Conservation (phyloP, 148 eudicot species). For the Rhododendron vialii region DNA sequence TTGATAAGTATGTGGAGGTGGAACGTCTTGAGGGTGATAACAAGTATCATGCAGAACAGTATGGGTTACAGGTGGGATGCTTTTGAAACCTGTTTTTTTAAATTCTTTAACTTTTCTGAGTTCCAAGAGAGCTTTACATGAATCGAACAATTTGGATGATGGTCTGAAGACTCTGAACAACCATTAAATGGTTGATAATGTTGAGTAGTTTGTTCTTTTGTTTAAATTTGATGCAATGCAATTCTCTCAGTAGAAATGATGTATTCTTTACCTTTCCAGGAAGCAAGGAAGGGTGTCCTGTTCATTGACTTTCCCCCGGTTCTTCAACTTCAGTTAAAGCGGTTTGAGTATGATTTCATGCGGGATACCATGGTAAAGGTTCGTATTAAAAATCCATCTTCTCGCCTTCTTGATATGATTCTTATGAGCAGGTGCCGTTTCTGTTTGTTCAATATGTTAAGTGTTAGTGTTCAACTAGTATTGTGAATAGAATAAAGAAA, state of each 20-base stretch:
- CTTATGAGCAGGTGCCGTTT: not conserved
- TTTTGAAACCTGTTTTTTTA: not conserved
- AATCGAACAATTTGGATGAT: not conserved
- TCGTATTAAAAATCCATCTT: slow-evolving; percentile 7
- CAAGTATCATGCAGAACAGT: slow-evolving; percentile 83
- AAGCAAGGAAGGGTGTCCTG: slow-evolving; percentile 84
- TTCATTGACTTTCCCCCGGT: slow-evolving; percentile 90
- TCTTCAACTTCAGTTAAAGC: slow-evolving; percentile 81
- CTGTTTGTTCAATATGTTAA: not conserved
- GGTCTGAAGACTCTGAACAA: not conserved
- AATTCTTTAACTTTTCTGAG: not conserved
- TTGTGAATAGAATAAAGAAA: not conserved
- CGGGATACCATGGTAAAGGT: slow-evolving; percentile 88
- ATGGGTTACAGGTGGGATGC: slow-evolving; percentile 76
- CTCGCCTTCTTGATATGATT: not conserved
- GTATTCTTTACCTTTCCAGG: slow-evolving; percentile 35
- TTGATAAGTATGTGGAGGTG: slow-evolving; percentile 97
- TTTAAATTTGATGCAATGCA: not conserved
- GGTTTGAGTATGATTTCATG: slow-evolving; percentile 84
- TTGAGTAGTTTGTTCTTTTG: not conserved
- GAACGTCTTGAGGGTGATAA: slow-evolving; percentile 96
- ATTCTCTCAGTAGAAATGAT: not conserved
- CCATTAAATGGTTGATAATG: no score
- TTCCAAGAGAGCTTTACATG: not conserved
- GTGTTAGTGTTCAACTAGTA: not conserved